A percentile compares a stretch with the other conserved stretches of the same genome.
Conservation (phyloP, 2,329 filamentous ascomycete species). For the Coniochaeta prunicola region DNA sequence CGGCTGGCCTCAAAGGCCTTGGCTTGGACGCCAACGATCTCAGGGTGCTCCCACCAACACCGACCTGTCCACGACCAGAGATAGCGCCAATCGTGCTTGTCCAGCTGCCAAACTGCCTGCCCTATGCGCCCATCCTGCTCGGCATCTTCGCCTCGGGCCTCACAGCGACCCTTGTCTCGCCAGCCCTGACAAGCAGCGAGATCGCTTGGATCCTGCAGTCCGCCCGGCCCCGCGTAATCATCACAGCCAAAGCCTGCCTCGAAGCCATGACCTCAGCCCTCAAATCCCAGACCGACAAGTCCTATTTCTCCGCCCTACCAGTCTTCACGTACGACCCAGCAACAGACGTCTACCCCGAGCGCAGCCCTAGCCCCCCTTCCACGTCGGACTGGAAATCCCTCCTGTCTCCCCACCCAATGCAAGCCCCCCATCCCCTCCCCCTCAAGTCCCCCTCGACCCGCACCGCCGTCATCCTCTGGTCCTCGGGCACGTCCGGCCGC, state of each 20-base stretch:
- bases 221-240: constrained; percentile 27
- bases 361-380: neutral
- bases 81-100: constrained; percentile 33
- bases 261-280: constrained; percentile 26
- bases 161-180: constrained; percentile 31
- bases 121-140: constrained; percentile 27
- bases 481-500: constrained; percentile 61
- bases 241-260: constrained; percentile 25
- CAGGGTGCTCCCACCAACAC: constrained; percentile 27
- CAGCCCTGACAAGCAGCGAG: constrained; percentile 30
- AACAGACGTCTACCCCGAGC: constrained; percentile 23
- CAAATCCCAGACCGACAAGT: constrained; percentile 21
- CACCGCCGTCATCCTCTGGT: constrained; percentile 40
- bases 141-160: constrained; percentile 31
- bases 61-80: constrained; percentile 28
- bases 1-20: constrained; percentile 25
- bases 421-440: constrained; percentile 29
- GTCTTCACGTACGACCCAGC: constrained; percentile 46
- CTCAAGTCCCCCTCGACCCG: constrained; percentile 52
- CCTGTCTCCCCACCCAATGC: constrained; percentile 45
- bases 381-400: constrained; percentile 53
- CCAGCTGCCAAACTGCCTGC: constrained; percentile 33
- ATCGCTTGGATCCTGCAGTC: constrained; percentile 33
- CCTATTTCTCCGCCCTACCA: constrained; percentile 39
- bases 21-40: constrained; percentile 26